phyloP scores from a whole-genome alignment of 2,329 filamentous ascomycete species.

The Cylindrodendrum hubeiense region DNA sequence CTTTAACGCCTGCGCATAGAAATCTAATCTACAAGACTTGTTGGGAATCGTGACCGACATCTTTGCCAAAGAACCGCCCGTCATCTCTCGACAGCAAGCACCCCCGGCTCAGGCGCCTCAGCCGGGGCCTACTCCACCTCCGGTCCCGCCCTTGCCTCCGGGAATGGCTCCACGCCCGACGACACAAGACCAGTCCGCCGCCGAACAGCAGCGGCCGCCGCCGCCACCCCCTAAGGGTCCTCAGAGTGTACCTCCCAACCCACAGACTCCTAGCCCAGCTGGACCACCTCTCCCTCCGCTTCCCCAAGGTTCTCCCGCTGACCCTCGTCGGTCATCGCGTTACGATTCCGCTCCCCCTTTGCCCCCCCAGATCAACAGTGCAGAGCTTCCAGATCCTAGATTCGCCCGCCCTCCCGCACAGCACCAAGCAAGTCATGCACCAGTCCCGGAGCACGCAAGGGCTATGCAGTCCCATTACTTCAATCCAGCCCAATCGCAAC shows the following conservation, averaged over 20 bases:
- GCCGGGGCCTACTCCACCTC: slow-evolving; percentile 65
- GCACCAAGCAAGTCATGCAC: slow-evolving; percentile 33
- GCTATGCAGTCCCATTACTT: slow-evolving; percentile 31
- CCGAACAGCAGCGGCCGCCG: slow-evolving; percentile 54
- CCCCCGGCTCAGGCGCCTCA: slow-evolving; percentile 50
- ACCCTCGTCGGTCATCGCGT: slow-evolving; percentile 49
- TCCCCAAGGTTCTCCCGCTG: slow-evolving; percentile 28
- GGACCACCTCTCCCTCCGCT: slow-evolving; percentile 46
- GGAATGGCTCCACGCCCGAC: slow-evolving; percentile 65
- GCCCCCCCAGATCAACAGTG: slow-evolving; percentile 48
- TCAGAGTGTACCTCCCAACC: slow-evolving; percentile 47
- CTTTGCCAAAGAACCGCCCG: slow-evolving; percentile 94
- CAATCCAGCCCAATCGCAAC: slow-evolving; percentile 33
- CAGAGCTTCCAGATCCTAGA: slow-evolving; percentile 28
- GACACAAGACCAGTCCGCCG: slow-evolving; percentile 49
- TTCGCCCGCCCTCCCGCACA: slow-evolving; percentile 31
- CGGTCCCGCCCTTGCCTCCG: slow-evolving; percentile 78
- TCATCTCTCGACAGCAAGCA: slow-evolving; percentile 78
- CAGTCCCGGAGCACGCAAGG: slow-evolving; percentile 28
- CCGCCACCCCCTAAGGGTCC: slow-evolving; percentile 68
- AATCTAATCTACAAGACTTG: slow-evolving; percentile 87
- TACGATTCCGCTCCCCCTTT: slow-evolving; percentile 63
- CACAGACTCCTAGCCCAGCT: slow-evolving; percentile 42
- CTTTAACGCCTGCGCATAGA: slow-evolving; percentile 59
- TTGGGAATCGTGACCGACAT: slow-evolving; percentile 85